phyloP scores from a whole-genome alignment of 2,329 filamentous ascomycete genomes.

The Colletotrichum sp. region DNA sequence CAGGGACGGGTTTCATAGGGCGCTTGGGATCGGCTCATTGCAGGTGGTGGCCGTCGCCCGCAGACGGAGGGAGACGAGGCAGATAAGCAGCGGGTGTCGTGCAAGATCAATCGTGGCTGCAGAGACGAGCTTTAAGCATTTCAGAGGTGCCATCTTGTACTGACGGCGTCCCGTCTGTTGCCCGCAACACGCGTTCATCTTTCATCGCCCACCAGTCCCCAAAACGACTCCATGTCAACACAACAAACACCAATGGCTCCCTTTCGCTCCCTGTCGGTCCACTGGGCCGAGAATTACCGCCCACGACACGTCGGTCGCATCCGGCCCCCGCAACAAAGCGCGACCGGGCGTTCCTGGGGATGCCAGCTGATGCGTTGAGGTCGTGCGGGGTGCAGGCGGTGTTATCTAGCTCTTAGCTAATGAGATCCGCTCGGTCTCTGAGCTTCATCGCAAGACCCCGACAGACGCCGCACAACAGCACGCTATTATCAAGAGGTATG shows the following conservation, averaged over 20 bases:
- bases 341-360: constrained; percentile 6
- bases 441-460: background rate
- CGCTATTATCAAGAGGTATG: background rate
- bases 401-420: constrained; percentile 17
- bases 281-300: constrained; percentile 2
- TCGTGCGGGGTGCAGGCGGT: constrained; percentile 15
- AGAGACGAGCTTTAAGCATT: background rate
- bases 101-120: background rate
- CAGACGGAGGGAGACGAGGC: background rate
- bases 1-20: constrained; percentile 12
- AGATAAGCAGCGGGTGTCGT: background rate
- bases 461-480: background rate
- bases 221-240: background rate
- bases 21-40: constrained; percentile 19
- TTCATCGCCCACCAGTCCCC: background rate
- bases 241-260: background rate
- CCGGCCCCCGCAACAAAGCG: constrained; percentile 5
- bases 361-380: background rate
- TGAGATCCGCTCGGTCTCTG: background rate
- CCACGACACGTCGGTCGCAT: background rate
- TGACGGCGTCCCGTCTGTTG: background rate
- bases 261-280: background rate
- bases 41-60: background rate
- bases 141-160: background rate
- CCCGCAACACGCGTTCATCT: background rate